A percentile compares a stretch with the other conserved stretches of the same genome.
Evolutionary conservation across 129 eudicot species (phyloP).

Genomic region (sunflower (Helianthus annuus)): HanXRQr2.0-SUNRISE NC_035436.2:207282475-207282974

Average conservation of each 20-base stretch:
- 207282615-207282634: too few relatives aligned
- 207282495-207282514: not conserved
- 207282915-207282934: not conserved
- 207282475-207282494: not conserved
- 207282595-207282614: too few relatives aligned
- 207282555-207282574: too few relatives aligned
- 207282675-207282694: not conserved
- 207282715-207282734: too few relatives aligned
- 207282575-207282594: too few relatives aligned
- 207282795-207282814: not conserved
- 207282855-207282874: not conserved
- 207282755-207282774: too few relatives aligned
- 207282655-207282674: not conserved
- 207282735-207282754: too few relatives aligned
- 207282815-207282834: not conserved
- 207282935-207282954: too few relatives aligned
- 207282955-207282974: not conserved
- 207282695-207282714: too few relatives aligned
- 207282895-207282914: not conserved
- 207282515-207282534: too few relatives aligned
- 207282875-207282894: not conserved
- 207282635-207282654: not conserved
- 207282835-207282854: not conserved
- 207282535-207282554: too few relatives aligned
- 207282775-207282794: too few relatives aligned